Evolutionary conservation across 306 rosid genomes (phyloP).

Genomic region (Spatholobus suberectus): DNA sequence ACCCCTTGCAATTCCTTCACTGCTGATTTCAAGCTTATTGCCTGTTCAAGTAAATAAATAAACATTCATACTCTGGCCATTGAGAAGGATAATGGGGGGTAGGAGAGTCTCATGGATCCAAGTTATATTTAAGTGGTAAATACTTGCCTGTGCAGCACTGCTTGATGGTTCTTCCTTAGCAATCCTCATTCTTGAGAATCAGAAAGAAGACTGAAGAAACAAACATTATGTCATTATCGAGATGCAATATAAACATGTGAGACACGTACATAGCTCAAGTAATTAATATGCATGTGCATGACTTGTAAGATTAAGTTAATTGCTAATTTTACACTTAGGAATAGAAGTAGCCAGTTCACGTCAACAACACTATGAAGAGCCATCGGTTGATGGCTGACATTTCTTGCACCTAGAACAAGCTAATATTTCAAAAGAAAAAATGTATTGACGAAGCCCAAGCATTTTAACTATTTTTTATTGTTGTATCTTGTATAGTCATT

Average conservation of each 20-base stretch:
- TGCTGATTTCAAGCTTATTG: slow-evolving; percentile 58
- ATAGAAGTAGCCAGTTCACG: slow-evolving; percentile 19
- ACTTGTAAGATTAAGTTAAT: slow-evolving; percentile 19
- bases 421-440: slow-evolving; percentile 14
- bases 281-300: background rate
- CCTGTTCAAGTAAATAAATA: slow-evolving; percentile 64
- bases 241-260: slow-evolving; percentile 31
- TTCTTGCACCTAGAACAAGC: slow-evolving; percentile 30
- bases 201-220: slow-evolving; percentile 34
- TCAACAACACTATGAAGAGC: slow-evolving; percentile 14
- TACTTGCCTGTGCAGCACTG: slow-evolving; percentile 67
- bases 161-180: slow-evolving; percentile 68
- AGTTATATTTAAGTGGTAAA: slow-evolving; percentile 5
- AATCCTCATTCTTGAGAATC: slow-evolving; percentile 62
- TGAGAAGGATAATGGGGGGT: slow-evolving; percentile 20
- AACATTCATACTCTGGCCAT: slow-evolving; percentile 30
- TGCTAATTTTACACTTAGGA: slow-evolving; percentile 20
- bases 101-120: slow-evolving; percentile 33
- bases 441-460: background rate
- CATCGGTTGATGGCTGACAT: slow-evolving; percentile 23
- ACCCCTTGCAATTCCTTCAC: slow-evolving; percentile 79
- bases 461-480: slow-evolving; percentile 29
- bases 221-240: background rate
- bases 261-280: slow-evolving; percentile 37
- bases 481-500: background rate